These are phyloP conservation scores for Colletotrichum cuscutae DNA, from an alignment of 2,329 filamentous ascomycete genomes.

Conservation along the genomic window DNA sequence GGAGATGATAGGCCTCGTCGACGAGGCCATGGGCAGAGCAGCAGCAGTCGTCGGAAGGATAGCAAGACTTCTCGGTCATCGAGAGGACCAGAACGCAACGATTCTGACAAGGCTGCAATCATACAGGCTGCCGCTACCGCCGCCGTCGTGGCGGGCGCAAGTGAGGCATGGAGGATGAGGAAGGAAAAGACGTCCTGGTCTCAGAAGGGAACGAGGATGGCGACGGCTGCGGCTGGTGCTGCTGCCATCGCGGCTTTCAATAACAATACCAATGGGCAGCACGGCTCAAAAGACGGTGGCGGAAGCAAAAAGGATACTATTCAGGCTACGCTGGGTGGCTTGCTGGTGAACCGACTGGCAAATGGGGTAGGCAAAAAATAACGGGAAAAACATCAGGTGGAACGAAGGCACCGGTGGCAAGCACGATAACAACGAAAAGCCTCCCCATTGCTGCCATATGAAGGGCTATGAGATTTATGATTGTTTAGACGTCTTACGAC, in stretches of 20 bases:
- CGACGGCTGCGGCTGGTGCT: slow-evolving; percentile 34
- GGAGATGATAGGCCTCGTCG: slow-evolving; percentile 16
- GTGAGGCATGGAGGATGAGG: slow-evolving; percentile 33
- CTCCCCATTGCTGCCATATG: too few species aligned
- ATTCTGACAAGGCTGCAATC: slow-evolving; percentile 22
- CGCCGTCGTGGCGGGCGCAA: slow-evolving; percentile 30
- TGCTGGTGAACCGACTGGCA: slow-evolving; percentile 32
- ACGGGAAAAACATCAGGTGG: neutral
- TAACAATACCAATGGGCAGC: neutral
- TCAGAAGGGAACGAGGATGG: slow-evolving; percentile 30
- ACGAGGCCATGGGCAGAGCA: neutral
- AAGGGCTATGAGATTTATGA: neutral
- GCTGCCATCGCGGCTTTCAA: slow-evolving; percentile 36
- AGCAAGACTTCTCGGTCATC: neutral
- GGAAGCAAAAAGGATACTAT: slow-evolving; percentile 19
- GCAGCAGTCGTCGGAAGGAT: neutral
- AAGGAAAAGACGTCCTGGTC: slow-evolving; percentile 31
- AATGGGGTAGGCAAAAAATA: neutral
- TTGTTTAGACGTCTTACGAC: neutral
- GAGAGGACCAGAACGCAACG: neutral
- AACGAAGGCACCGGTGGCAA: neutral
- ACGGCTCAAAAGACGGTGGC: neutral
- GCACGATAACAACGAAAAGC: neutral
- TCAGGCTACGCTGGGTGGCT: slow-evolving; percentile 32
- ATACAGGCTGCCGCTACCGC: slow-evolving; percentile 32